Evolutionary conservation across 208 protist species (phyloP), one percentile per base, ranked within the genome.

Genomic region (Entamoeba dispar): DNA sequence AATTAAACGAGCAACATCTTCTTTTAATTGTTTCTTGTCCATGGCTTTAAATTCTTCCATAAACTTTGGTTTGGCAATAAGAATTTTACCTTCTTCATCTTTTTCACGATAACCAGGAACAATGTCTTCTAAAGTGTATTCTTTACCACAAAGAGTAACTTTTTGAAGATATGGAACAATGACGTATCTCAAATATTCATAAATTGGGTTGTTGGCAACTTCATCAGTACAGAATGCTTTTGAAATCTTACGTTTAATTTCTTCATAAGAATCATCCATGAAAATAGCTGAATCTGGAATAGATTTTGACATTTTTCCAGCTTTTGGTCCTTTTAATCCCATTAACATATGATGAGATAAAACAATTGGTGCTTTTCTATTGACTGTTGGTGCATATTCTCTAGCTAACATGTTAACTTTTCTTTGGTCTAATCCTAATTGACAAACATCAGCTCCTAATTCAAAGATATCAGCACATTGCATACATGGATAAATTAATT

Each of bases 351-450:
- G 94, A 69, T 94, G 43, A 27, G 91, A 93, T 5, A 95, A 31
- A 51, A 95, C 93, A 47, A 95, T 50, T 17, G 94, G 95, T 93
- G 95, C 96, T 92, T 96, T 96, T 15, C 94, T 95, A 49, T 95
- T 95, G 15, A 95, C 97, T 52, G 97, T 91, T 91, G 98, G 97
- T 95, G 97, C 98, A 96, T 99, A 99, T 95, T 99, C 98, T 73
- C 98, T 96, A 3, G 98, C 98, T 19, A 99, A 96, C 98, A 99
- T 99, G 95, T 99, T 99, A 49, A 99, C 98, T 95, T 99, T 99
- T 93, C 98, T 96, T 96, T 99, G 98, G 95, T 99, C 98, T 38
- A 99, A 94, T n/a, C 98, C 98, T 1, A 99, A 96, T 96, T 99
- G 98, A 95, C 98, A 99, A 93, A 99, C 98, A 95, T 99, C 98